phyloP scores from a whole-genome alignment of 2,329 filamentous ascomycete genomes.

The Graphium sp. region DNA sequence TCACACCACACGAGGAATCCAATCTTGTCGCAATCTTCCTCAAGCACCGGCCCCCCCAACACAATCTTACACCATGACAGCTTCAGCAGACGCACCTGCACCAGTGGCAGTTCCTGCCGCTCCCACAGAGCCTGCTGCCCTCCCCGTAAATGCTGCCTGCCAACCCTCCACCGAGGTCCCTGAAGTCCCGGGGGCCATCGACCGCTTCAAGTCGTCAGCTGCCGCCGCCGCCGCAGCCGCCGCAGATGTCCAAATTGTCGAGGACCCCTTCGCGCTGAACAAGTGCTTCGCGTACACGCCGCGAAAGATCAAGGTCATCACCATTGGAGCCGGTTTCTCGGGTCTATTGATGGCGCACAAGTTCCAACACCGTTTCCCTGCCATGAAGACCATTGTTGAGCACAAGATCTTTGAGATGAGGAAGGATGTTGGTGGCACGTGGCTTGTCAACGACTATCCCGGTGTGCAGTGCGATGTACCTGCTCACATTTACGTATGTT shows the following conservation, averaged over 20 bases:
- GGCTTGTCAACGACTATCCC: conserved; percentile 41
- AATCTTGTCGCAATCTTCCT: no score
- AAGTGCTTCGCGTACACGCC: conserved; percentile 12
- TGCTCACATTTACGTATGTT: conserved; percentile 41
- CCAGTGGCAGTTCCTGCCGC: not conserved
- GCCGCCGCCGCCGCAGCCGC: not conserved
- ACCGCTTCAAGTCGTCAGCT: not conserved
- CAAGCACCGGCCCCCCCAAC: no score
- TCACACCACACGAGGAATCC: no score
- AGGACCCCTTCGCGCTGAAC: conserved; percentile 12
- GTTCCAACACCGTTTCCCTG: conserved; percentile 52
- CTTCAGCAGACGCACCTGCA: conserved; percentile 3
- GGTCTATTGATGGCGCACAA: conserved; percentile 38
- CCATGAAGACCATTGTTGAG: conserved; percentile 21
- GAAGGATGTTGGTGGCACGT: conserved; percentile 38
- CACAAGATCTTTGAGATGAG: conserved; percentile 56
- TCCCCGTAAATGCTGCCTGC: not conserved
- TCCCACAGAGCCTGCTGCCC: not conserved
- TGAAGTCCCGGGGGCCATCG: conserved; percentile 1
- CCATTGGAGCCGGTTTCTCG: conserved; percentile 18
- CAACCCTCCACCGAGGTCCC: conserved; percentile 3
- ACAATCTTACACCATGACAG: conserved; percentile 4
- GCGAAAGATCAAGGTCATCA: conserved; percentile 14
- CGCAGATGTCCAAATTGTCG: conserved; percentile 3
- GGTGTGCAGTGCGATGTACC: conserved; percentile 54